A percentile compares a stretch with the other conserved stretches of the same genome.
Conservation (phyloP, 2,329 filamentous ascomycete species). For the Albifimbria verrucaria region DNA sequence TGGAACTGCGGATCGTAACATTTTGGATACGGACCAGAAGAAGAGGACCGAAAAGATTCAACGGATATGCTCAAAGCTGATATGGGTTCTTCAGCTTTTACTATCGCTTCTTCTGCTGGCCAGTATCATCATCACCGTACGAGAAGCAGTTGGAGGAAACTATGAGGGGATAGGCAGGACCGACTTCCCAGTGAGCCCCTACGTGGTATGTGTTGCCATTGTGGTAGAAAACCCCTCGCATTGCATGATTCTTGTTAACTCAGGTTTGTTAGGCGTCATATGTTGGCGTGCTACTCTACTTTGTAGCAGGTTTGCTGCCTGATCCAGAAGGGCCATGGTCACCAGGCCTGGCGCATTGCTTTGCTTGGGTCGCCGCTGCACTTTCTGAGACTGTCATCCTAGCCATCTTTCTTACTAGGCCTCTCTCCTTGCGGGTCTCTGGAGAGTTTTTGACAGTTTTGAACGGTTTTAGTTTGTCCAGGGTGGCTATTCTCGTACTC, state of each 20-base stretch:
- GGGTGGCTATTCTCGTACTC: slow-evolving; percentile 27
- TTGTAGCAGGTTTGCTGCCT: slow-evolving; percentile 37
- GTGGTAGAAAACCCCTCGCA: background rate
- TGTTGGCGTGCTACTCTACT: slow-evolving; percentile 38
- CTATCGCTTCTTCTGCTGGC: slow-evolving; percentile 29
- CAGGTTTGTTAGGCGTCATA: slow-evolving; percentile 29
- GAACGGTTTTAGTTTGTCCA: slow-evolving; percentile 25
- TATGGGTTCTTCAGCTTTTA: slow-evolving; percentile 31
- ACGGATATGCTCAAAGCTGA: slow-evolving; percentile 26
- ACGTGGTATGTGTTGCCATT: slow-evolving; percentile 24
- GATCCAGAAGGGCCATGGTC: slow-evolving; percentile 43
- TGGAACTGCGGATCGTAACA: slow-evolving; percentile 19
- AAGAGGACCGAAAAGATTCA: slow-evolving; percentile 20
- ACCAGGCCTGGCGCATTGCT: slow-evolving; percentile 31
- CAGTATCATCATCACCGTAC: slow-evolving; percentile 28
- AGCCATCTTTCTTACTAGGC: slow-evolving; percentile 27
- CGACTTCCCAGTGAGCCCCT: slow-evolving; percentile 37
- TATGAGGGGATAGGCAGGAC: slow-evolving; percentile 19
- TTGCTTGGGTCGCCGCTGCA: slow-evolving; percentile 32
- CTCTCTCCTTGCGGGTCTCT: slow-evolving; percentile 24
- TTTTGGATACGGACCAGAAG: slow-evolving; percentile 24
- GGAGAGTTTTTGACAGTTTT: slow-evolving; percentile 24
- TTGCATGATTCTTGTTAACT: slow-evolving; percentile 4
- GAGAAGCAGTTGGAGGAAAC: slow-evolving; percentile 26
- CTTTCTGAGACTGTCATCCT: slow-evolving; percentile 33